Conservation (phyloP, 2,329 filamentous ascomycete genomes). For the Fusarium kyushuense region DNA sequence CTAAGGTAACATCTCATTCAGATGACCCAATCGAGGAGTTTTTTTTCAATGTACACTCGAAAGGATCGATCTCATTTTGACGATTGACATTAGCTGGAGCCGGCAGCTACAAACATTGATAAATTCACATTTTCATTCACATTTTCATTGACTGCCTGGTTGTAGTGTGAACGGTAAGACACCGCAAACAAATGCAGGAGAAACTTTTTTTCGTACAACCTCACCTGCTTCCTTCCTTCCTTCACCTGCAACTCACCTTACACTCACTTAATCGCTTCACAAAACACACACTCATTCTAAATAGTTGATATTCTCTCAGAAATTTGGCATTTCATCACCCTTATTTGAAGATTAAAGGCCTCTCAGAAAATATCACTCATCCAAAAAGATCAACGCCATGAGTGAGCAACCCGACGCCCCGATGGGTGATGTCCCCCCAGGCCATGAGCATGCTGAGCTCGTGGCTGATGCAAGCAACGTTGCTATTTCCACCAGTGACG, state of each 20-base stretch:
- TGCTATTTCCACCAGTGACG: constrained; percentile 17
- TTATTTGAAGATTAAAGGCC: neutral
- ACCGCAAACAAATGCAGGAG: neutral
- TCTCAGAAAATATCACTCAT: neutral
- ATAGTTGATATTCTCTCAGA: neutral
- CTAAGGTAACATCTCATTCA: constrained; percentile 1
- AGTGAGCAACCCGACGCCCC: constrained; percentile 42
- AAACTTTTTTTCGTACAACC: neutral
- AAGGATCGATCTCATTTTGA: constrained; percentile 13
- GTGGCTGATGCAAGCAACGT: constrained; percentile 36
- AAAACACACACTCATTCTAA: constrained; percentile 11
- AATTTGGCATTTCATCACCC: neutral
- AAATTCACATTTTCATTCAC: neutral
- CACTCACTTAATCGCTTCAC: constrained; percentile 5
- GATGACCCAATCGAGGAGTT: constrained; percentile 33
- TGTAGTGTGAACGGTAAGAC: neutral
- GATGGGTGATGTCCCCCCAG: constrained; percentile 40
- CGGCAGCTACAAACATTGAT: constrained; percentile 8
- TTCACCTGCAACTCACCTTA: constrained; percentile 4
- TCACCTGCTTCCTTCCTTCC: constrained; percentile 2
- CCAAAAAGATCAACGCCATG: constrained; percentile 41
- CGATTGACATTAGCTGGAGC: constrained; percentile 7
- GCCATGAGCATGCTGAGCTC: constrained; percentile 28
- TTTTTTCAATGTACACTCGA: constrained; percentile 23
- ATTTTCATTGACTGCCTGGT: neutral